A percentile compares a stretch with the other conserved stretches of the same genome.
Evolutionary conservation across 192 early-diverging fungal species (phyloP).

Genomic region (Mortierella hygrophila): DNA sequence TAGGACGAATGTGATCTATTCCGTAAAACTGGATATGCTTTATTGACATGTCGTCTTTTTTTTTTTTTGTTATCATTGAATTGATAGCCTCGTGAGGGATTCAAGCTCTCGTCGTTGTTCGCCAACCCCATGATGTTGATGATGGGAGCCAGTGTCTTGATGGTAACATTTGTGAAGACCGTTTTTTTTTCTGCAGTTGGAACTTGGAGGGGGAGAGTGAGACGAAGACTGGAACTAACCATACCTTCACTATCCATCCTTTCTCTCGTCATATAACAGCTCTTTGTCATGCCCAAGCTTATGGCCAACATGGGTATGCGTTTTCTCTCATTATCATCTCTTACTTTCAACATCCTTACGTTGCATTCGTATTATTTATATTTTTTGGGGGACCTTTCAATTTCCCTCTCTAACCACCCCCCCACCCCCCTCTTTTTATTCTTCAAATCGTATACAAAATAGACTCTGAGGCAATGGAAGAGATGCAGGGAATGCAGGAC

Average conservation of each 20-base stretch:
- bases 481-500: slow-evolving; percentile 60
- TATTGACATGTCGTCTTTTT: background rate
- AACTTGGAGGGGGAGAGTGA: background rate
- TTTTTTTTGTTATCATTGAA: too few species aligned
- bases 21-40: too few species aligned
- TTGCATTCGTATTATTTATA: background rate
- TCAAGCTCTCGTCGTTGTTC: slow-evolving; percentile 64
- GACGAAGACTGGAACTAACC: background rate
- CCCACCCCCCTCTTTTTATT: background rate
- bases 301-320: slow-evolving; percentile 62
- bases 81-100: slow-evolving; percentile 64
- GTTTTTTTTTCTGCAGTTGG: too few species aligned
- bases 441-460: background rate
- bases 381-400: background rate
- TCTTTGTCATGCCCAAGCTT: slow-evolving; percentile 70
- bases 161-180: slow-evolving; percentile 28
- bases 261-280: background rate
- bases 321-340: background rate
- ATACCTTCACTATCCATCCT: background rate
- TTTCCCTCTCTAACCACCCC: background rate
- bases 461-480: slow-evolving; percentile 64
- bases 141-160: slow-evolving; percentile 66
- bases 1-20: too few species aligned
- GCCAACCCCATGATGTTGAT: slow-evolving; percentile 73
- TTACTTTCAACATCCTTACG: background rate